Conservation (phyloP, 768 basidiomycete genomes). For the Hericium rajendrae region DNA sequence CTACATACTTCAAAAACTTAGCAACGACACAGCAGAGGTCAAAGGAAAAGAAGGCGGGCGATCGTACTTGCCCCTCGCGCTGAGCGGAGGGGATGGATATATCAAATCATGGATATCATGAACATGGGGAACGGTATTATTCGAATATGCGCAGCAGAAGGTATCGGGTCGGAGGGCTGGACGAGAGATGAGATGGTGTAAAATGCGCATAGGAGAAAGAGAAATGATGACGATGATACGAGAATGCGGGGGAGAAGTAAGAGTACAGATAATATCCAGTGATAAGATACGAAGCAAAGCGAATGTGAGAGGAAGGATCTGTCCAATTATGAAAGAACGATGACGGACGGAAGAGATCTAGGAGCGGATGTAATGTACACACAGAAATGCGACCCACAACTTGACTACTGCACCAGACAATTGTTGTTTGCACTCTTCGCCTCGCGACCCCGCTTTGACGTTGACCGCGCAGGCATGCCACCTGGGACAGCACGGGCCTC, state of each 20-base stretch:
- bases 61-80: no score
- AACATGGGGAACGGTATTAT: no score
- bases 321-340: not conserved
- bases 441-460: conserved; percentile 4
- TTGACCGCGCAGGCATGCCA: not conserved
- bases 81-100: no score
- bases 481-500: not conserved
- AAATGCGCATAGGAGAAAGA: no score
- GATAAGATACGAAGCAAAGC: not conserved
- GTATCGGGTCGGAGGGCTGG: no score
- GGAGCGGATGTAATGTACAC: not conserved
- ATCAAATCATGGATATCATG: no score
- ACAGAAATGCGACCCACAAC: not conserved
- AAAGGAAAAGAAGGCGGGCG: no score
- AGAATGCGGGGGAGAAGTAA: not conserved
- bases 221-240: no score
- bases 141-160: no score
- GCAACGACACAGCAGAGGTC: no score
- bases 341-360: not conserved
- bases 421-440: conserved; percentile 1
- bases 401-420: conserved; percentile 4
- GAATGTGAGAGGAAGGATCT: not conserved
- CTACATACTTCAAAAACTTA: no score
- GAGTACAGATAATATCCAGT: conserved; percentile 1
- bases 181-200: no score